A percentile compares a stretch with the other conserved stretches of the same genome.
Conservation (phyloP, 1,284 basidiomycete genomes). For the Phylloporus sp. region DNA sequence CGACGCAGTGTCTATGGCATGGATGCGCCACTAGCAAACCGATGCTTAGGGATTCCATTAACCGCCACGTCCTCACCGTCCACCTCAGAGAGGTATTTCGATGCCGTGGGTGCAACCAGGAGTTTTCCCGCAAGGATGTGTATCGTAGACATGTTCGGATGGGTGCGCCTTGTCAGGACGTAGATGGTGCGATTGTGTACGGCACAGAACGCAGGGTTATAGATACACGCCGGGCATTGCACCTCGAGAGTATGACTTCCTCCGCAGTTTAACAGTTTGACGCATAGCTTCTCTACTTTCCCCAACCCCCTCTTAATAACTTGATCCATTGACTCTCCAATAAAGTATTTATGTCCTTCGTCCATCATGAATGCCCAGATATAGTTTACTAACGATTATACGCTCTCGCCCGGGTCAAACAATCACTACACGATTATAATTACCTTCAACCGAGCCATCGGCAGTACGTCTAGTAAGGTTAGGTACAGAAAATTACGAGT, state of each 20-base stretch:
- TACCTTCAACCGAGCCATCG: too few species aligned
- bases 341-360: too few species aligned
- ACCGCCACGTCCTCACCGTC: conserved; percentile 17
- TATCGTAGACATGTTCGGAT: conserved; percentile 14
- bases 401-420: too few species aligned
- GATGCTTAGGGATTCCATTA: conserved; percentile 17
- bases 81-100: conserved; percentile 17
- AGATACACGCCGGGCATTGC: neutral
- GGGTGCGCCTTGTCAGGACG: neutral
- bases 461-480: too few species aligned
- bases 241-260: too few species aligned
- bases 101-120: conserved; percentile 12
- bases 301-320: too few species aligned
- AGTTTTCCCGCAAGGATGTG: conserved; percentile 16
- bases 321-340: neutral
- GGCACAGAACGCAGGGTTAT: conserved; percentile 2
- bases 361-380: too few species aligned
- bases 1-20: conserved; percentile 14
- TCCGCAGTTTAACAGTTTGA: neutral
- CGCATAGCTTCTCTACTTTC: too few species aligned
- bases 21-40: conserved; percentile 2
- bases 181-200: conserved; percentile 10
- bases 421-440: too few species aligned
- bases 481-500: too few species aligned
- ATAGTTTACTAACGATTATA: too few species aligned